Conservation (phyloP, 2,329 filamentous ascomycete genomes). For the Xenoacremonium recifei region DNA sequence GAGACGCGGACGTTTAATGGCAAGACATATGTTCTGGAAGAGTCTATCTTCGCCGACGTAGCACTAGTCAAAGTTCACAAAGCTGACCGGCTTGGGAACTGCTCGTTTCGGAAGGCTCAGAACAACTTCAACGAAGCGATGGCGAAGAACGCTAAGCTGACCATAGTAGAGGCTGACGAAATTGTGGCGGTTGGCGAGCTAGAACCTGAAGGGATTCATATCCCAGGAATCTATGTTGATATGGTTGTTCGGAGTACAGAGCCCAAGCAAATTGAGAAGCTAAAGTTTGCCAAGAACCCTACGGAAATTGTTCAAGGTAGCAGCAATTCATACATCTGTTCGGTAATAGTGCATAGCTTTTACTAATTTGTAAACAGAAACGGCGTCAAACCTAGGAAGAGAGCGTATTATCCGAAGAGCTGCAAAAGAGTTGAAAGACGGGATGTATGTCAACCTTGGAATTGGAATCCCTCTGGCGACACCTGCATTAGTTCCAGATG, state of each 20-base stretch:
- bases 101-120: constrained; percentile 81
- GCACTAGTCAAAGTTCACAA: constrained; percentile 93
- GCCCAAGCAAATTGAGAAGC: constrained; percentile 83
- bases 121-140: constrained; percentile 95
- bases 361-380: no score
- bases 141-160: constrained; percentile 87
- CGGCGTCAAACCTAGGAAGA: constrained; percentile 57
- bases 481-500: constrained; percentile 75
- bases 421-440: constrained; percentile 90
- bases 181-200: constrained; percentile 91
- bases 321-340: no score
- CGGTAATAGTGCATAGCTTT: no score
- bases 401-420: constrained; percentile 83
- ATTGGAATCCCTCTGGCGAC: constrained; percentile 95
- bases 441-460: constrained; percentile 91
- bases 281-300: constrained; percentile 71
- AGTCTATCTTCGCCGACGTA: constrained; percentile 85
- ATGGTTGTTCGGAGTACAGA: constrained; percentile 79
- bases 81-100: constrained; percentile 89
- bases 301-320: constrained; percentile 23
- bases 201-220: constrained; percentile 76
- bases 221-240: constrained; percentile 91
- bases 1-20: constrained; percentile 91
- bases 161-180: constrained; percentile 89
- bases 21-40: constrained; percentile 86